These are phyloP conservation scores for Myriosclerotinia duriaeana DNA, from an alignment of 2,329 filamentous ascomycete genomes.

Conservation along the genomic window DNA sequence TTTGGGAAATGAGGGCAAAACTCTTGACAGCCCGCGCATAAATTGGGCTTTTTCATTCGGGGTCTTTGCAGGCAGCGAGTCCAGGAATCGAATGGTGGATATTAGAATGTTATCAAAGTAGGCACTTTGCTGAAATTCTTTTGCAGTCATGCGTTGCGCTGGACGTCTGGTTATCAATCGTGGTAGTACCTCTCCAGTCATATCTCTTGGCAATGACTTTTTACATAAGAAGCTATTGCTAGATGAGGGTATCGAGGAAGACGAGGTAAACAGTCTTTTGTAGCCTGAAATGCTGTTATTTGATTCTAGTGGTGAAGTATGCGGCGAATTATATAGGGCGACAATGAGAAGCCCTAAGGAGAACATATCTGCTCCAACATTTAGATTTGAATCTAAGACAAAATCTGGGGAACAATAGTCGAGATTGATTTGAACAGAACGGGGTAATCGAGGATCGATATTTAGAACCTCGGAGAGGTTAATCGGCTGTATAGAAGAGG, in stretches of 20 bases:
- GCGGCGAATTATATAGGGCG: slow-evolving; percentile 91
- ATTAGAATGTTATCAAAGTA: slow-evolving; percentile 98
- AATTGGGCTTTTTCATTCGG: slow-evolving; percentile 88
- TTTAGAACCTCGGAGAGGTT: slow-evolving; percentile 81
- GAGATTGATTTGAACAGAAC: slow-evolving; percentile 80
- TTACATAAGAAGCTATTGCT: slow-evolving; percentile 84
- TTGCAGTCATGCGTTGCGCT: slow-evolving; percentile 81
- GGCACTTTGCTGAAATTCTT: slow-evolving; percentile 89
- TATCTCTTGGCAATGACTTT: slow-evolving; percentile 74
- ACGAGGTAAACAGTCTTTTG: slow-evolving; percentile 77
- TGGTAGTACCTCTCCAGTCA: slow-evolving; percentile 74
- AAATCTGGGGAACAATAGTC: slow-evolving; percentile 96
- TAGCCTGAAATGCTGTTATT: slow-evolving; percentile 81
- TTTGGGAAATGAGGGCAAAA: slow-evolving; percentile 87
- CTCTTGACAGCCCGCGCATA: slow-evolving; percentile 81
- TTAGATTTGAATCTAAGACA: slow-evolving; percentile 85
- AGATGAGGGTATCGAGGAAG: slow-evolving; percentile 73
- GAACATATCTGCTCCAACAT: slow-evolving; percentile 85
- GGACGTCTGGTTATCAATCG: slow-evolving; percentile 83
- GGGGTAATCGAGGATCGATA: slow-evolving; percentile 79
- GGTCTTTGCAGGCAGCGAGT: slow-evolving; percentile 88
- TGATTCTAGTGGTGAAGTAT: slow-evolving; percentile 79
- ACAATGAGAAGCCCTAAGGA: slow-evolving; percentile 86
- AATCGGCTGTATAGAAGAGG: slow-evolving; percentile 75
- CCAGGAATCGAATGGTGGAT: slow-evolving; percentile 92